phyloP scores from a whole-genome alignment of 1,284 basidiomycete genomes.

The Tilletia setariae region DNA sequence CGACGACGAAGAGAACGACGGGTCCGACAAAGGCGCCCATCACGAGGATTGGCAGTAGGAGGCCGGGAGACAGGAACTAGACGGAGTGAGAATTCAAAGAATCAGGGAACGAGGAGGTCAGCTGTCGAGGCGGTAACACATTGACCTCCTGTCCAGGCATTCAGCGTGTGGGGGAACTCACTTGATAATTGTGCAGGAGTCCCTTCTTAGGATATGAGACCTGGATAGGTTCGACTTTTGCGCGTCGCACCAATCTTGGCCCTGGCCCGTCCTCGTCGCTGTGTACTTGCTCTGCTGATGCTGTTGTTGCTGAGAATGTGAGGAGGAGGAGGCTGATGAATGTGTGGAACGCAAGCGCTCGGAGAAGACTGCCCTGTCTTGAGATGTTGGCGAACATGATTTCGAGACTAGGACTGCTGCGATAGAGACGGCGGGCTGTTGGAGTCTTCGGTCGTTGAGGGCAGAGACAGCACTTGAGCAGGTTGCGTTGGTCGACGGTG shows the following conservation, averaged over 20 bases:
- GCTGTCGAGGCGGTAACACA: not conserved
- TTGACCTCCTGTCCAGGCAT: no score
- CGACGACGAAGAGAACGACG: slow-evolving; percentile 6
- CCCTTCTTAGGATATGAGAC: slow-evolving; percentile 9
- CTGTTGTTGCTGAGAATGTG: slow-evolving; percentile 1
- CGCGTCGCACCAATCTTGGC: not conserved
- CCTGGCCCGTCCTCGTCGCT: not conserved
- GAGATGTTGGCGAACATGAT: no score
- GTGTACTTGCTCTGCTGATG: not conserved
- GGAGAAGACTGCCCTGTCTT: no score
- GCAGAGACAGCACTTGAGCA: no score
- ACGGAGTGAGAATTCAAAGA: not conserved
- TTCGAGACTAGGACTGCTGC: no score
- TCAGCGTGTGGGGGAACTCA: not conserved
- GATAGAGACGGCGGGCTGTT: no score
- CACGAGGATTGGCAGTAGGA: slow-evolving; percentile 1
- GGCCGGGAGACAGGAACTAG: slow-evolving; percentile 11
- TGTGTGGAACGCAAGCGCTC: no score
- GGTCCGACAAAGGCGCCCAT: slow-evolving; percentile 10
- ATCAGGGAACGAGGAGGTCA: not conserved
- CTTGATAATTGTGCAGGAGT: slow-evolving; percentile 13
- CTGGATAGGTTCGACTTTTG: slow-evolving; percentile 2
- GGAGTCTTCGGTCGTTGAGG: no score
- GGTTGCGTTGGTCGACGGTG: no score
- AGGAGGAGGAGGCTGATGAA: not conserved